Percentiles rank a stretch among this genome's conserved stretches.
These are phyloP conservation scores for Penicillium oxalicum DNA, from an alignment of 2,329 filamentous ascomycete genomes.

Conservation along the genomic window DNA sequence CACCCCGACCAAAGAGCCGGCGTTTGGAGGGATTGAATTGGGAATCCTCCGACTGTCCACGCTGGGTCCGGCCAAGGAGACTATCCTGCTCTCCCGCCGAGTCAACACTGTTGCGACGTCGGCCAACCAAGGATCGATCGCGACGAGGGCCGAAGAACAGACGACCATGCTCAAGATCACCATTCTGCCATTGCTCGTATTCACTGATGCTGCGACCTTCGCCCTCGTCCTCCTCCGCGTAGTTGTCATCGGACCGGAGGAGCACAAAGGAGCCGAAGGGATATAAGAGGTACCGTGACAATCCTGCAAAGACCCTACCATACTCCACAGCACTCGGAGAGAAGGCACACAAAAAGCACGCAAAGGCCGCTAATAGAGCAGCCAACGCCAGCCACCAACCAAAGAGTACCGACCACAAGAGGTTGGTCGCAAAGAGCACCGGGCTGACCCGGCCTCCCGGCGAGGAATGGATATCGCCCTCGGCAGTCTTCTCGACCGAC, in stretches of 20 bases:
- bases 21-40: slow-evolving; percentile 58
- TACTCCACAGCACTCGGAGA: slow-evolving; percentile 78
- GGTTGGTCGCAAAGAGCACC: slow-evolving; percentile 82
- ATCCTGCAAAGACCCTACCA: slow-evolving; percentile 73
- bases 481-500: slow-evolving; percentile 91
- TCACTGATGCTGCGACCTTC: slow-evolving; percentile 96
- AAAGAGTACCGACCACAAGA: slow-evolving; percentile 84
- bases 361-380: slow-evolving; percentile 64
- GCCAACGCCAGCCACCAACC: slow-evolving; percentile 92
- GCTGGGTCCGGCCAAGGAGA: slow-evolving; percentile 64
- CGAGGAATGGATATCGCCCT: slow-evolving; percentile 93
- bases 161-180: slow-evolving; percentile 89
- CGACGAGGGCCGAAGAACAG: slow-evolving; percentile 85
- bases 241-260: slow-evolving; percentile 87
- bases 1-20: slow-evolving; percentile 83
- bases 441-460: slow-evolving; percentile 79
- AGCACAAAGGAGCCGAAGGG: slow-evolving; percentile 96
- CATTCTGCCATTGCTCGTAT: slow-evolving; percentile 98
- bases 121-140: slow-evolving; percentile 74
- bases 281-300: slow-evolving; percentile 84
- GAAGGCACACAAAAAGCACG: slow-evolving; percentile 75
- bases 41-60: slow-evolving; percentile 43
- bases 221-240: slow-evolving; percentile 87
- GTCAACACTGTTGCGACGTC: slow-evolving; percentile 81
- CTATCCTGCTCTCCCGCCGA: slow-evolving; percentile 86